These are phyloP conservation scores for Lipomyces orientalis DNA, from an alignment of 805 yeast genomes.

Conservation along the genomic window DNA sequence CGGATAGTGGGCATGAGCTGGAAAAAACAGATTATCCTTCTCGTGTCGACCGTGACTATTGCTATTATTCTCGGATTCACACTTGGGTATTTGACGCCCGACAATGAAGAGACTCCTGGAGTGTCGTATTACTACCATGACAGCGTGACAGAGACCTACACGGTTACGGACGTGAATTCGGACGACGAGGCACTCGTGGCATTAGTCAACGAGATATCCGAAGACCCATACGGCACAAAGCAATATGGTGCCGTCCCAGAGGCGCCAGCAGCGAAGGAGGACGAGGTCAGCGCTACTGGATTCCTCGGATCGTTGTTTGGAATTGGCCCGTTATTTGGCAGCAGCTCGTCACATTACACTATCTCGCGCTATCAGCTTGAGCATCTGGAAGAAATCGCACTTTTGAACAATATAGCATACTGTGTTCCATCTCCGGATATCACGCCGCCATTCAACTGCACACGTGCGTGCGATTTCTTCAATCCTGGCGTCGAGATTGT, in stretches of 20 bases:
- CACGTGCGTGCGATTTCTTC: slow-evolving; percentile 37
- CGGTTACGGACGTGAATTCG: slow-evolving; percentile 11
- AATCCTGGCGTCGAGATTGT: slow-evolving; percentile 29
- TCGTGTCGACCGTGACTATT: slow-evolving; percentile 22
- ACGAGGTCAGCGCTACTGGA: slow-evolving; percentile 20
- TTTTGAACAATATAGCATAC: slow-evolving; percentile 36
- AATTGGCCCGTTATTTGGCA: slow-evolving; percentile 24
- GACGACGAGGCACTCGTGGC: slow-evolving; percentile 9
- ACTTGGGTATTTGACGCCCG: slow-evolving; percentile 35
- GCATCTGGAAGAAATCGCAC: slow-evolving; percentile 30
- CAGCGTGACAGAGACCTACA: slow-evolving; percentile 12
- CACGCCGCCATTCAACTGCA: slow-evolving; percentile 39
- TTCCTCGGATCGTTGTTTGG: slow-evolving; percentile 32
- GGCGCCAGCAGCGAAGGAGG: slow-evolving; percentile 11
- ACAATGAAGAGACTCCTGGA: slow-evolving; percentile 32
- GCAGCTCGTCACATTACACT: slow-evolving; percentile 17
- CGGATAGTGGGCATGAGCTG: slow-evolving; percentile 29
- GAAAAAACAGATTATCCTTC: slow-evolving; percentile 23
- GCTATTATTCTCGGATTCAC: slow-evolving; percentile 33
- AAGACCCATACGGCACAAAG: slow-evolving; percentile 11
- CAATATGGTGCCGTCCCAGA: slow-evolving; percentile 15
- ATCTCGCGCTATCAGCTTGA: slow-evolving; percentile 27
- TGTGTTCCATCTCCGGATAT: slow-evolving; percentile 39
- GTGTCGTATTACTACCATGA: slow-evolving; percentile 31
- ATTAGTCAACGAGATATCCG: slow-evolving; percentile 3